Base-by-base conservation (phyloP, 148 eudicot genomes). In the Simmondsia chinensis region DNA sequence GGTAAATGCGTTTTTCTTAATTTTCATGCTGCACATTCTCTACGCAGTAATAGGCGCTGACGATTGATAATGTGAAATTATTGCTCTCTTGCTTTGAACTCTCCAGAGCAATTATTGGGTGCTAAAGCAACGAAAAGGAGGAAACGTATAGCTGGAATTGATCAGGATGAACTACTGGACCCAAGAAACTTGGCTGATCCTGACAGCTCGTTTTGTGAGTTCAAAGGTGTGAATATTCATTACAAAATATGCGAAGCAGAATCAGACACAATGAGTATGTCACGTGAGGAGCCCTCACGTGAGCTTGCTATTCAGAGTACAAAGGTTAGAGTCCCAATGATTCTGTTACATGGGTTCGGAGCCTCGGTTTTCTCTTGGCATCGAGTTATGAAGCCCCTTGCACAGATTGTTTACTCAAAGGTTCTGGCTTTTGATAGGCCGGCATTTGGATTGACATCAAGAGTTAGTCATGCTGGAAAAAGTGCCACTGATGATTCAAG, bases 371-470 rank as follows among this genome's bases (percentile, higher is more conserved):
- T 84, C 59, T 84, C 95, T 32, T 89, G 97, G 95, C 70, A 65
- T 55, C 70, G 76, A 49, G 88, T 76, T 56, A 80, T 81, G 81
- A 81, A 79, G 66, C 82, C 72, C 34, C 71, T 89, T 50, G 80
- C 93, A 0, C 62, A 47, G 16, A 44, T 64, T 49, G 46, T 44
- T 35, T 67, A 80, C 21, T 72, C 85, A 43, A 84, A 76, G 64
- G 88, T 78, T 59, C 75, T 84, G 51, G 93, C 95, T 26, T 89
- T 81, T 57, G 95, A 89, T 70, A 89, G 97, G 70, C 97, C 97
- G 4, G 97, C 97, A 23, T 89, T 84, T 66, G 97, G 95, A 14
- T 56, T 89, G 76, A 84, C 97, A 30, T 73, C 95, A 29, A 79
- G 97, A 59, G 78, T 71, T 51, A 54, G 68, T 40, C 45, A 48